A percentile compares a stretch with the other conserved stretches of the same genome.
phyloP scores from a whole-genome alignment of 352 stramenopile genomes.

The Thalassiosira ordinaria region DNA sequence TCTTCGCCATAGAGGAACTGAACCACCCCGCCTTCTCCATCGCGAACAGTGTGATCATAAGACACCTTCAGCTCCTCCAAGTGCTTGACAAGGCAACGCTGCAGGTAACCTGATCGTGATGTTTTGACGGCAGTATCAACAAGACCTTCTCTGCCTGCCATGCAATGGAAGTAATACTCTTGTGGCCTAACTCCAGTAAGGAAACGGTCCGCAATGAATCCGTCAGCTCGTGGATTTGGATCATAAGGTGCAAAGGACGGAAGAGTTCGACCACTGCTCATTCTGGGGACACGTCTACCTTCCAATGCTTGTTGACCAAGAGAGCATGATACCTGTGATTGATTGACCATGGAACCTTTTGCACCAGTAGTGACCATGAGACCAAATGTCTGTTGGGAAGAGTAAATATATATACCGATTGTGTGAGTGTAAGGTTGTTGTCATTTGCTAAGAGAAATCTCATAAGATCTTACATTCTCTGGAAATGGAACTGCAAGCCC shows the following conservation, averaged over 20 bases:
- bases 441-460: too few relatives aligned
- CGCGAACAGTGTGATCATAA: constrained; percentile 99
- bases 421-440: too few relatives aligned
- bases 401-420: too few relatives aligned
- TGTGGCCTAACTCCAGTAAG: constrained; percentile 95
- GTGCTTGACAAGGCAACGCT: constrained; percentile 99
- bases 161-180: constrained; percentile 99
- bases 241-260: constrained; percentile 98
- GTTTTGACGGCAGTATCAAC: constrained; percentile 99
- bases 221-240: constrained; percentile 95
- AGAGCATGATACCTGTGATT: constrained; percentile 97
- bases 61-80: constrained; percentile 96
- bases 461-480: constrained; percentile 87
- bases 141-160: constrained; percentile 97
- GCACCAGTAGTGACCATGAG: constrained; percentile 99
- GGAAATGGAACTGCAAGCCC: constrained; percentile 98
- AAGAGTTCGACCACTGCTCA: constrained; percentile 96
- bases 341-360: constrained; percentile 99
- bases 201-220: constrained; percentile 99
- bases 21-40: constrained; percentile 96
- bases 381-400: constrained; percentile 90
- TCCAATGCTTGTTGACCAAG: constrained; percentile 99
- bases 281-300: constrained; percentile 97
- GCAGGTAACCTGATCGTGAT: constrained; percentile 98
- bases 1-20: constrained; percentile 99